A percentile compares a stretch with the other conserved stretches of the same genome.
These are phyloP conservation scores for Paecilomyces variotii DNA, from an alignment of 2,329 filamentous ascomycete species.

Conservation along the genomic window DNA sequence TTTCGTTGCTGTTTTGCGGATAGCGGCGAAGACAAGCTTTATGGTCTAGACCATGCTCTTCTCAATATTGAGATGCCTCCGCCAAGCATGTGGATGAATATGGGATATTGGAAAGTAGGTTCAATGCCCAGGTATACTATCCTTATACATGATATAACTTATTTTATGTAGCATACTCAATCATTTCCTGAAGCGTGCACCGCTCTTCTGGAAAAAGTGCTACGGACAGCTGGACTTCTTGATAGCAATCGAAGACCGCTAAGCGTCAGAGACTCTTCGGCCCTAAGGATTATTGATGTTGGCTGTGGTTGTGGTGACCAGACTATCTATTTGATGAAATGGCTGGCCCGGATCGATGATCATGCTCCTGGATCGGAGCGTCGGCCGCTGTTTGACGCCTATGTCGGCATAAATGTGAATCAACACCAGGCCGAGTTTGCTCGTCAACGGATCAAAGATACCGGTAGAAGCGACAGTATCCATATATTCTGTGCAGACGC, in stretches of 20 bases:
- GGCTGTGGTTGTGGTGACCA: conserved; percentile 56
- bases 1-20: neutral
- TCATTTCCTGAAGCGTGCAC: conserved; percentile 41
- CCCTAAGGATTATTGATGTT: conserved; percentile 37
- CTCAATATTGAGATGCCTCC: conserved; percentile 44
- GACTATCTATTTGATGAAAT: conserved; percentile 37
- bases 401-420: conserved; percentile 49
- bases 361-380: neutral
- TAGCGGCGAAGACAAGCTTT: conserved; percentile 19
- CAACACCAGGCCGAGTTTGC: conserved; percentile 36
- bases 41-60: conserved; percentile 49
- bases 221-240: conserved; percentile 37
- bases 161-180: conserved; percentile 17
- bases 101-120: conserved; percentile 50
- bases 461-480: neutral
- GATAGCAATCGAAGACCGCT: conserved; percentile 5
- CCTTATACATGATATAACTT: neutral
- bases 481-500: conserved; percentile 41
- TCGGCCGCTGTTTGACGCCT: conserved; percentile 30
- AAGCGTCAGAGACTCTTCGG: conserved; percentile 4
- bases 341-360: conserved; percentile 11
- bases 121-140: neutral
- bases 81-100: conserved; percentile 55
- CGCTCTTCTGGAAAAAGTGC: conserved; percentile 42
- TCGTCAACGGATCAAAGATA: conserved; percentile 7